Conservation (phyloP, 139 green algal species). For the Tetradesmus lagerheimii region DNA sequence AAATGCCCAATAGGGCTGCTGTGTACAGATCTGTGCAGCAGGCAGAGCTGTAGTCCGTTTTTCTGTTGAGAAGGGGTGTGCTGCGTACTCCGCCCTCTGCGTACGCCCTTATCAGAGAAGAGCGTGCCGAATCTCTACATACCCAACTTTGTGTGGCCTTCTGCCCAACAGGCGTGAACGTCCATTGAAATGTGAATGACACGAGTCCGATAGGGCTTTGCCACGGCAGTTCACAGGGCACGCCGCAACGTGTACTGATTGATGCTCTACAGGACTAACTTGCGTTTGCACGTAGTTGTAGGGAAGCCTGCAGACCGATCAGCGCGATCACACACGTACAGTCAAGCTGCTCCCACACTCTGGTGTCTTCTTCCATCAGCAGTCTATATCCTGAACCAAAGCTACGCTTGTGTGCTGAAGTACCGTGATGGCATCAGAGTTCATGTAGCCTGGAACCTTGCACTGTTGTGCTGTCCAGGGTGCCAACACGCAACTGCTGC, state of each 20-base stretch:
- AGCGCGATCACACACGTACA: not conserved
- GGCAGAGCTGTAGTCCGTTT: not conserved
- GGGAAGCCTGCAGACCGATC: not conserved
- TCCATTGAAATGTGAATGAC: not conserved
- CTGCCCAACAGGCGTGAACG: no score
- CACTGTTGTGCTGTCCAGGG: not conserved
- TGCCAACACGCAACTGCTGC: not conserved
- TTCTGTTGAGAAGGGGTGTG: slow-evolving; percentile 12
- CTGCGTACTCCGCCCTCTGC: not conserved
- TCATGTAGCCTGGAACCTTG: not conserved
- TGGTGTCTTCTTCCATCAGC: not conserved
- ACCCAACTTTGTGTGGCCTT: no score
- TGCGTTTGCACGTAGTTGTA: not conserved
- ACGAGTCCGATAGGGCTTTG: not conserved
- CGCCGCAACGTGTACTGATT: not conserved
- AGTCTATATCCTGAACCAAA: not conserved
- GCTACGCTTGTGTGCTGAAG: not conserved
- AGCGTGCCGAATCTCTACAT: no score
- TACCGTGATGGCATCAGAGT: not conserved
- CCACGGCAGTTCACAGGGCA: not conserved
- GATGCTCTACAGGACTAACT: not conserved
- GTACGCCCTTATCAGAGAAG: not conserved
- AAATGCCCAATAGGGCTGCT: not conserved
- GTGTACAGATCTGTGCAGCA: not conserved
- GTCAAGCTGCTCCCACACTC: not conserved